A percentile compares a stretch with the other conserved stretches of the same genome.
Evolutionary conservation across 2,329 filamentous ascomycete genomes (phyloP).

Genomic region (Colletotrichum higginsianum): DNA sequence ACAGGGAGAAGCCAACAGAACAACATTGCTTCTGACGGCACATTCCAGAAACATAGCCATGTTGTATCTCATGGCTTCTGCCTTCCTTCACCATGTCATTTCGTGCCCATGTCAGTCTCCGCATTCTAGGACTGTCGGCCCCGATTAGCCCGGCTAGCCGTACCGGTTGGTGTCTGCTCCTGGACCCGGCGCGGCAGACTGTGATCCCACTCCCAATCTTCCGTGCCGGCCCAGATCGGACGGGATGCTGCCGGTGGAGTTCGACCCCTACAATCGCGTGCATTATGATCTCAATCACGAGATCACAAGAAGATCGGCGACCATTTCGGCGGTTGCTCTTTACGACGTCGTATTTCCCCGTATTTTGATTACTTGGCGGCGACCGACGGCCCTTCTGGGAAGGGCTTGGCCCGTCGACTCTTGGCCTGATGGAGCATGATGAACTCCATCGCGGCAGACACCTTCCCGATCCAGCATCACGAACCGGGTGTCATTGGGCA

Average conservation of each 20-base stretch:
- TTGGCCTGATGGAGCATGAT: slow-evolving; percentile 10
- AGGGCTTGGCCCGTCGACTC: background rate
- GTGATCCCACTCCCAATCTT: background rate
- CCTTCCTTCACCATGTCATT: too few relatives aligned
- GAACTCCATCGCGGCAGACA: slow-evolving; percentile 23
- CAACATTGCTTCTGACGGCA: too few relatives aligned
- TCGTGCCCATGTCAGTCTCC: too few relatives aligned
- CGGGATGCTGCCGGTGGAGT: background rate
- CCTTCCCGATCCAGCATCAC: slow-evolving; percentile 24
- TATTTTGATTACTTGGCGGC: background rate
- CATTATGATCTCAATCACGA: background rate
- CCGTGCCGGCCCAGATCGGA: background rate
- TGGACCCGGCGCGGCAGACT: background rate
- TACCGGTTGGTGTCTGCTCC: too few relatives aligned
- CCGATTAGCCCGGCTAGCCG: background rate
- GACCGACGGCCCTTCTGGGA: background rate
- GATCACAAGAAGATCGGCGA: background rate
- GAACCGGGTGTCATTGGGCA: background rate
- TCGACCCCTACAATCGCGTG: background rate
- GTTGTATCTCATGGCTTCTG: too few relatives aligned
- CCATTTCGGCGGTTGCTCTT: background rate
- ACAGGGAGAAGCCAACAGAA: background rate
- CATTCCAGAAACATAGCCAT: too few relatives aligned
- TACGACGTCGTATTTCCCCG: background rate
- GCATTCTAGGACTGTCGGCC: background rate